Percentiles rank a stretch among this genome's conserved stretches.
Conservation (phyloP, 1,284 basidiomycete species). For the Cryptococcus sp. region DNA sequence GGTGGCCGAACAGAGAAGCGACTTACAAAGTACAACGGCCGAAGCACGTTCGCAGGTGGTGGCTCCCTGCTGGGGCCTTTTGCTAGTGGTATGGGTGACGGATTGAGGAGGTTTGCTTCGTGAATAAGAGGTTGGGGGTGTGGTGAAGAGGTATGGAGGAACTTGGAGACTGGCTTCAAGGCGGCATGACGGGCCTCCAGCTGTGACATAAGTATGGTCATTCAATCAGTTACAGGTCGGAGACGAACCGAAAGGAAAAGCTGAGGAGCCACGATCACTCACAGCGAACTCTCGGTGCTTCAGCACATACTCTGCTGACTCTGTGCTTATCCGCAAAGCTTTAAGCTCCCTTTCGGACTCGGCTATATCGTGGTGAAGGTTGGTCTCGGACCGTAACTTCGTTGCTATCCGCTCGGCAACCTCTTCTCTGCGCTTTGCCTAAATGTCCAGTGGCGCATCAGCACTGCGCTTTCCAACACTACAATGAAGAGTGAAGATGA, state of each 20-base stretch:
- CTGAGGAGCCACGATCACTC: constrained; percentile 14
- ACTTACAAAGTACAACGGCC: constrained; percentile 49
- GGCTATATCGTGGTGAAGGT: constrained; percentile 40
- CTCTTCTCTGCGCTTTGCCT: constrained; percentile 48
- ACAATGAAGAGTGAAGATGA: not conserved
- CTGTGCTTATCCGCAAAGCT: constrained; percentile 37
- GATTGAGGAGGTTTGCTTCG: constrained; percentile 29
- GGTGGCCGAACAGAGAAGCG: not conserved
- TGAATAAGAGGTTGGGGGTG: constrained; percentile 21
- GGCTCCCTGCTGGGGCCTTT: constrained; percentile 35
- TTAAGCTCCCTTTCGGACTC: constrained; percentile 46
- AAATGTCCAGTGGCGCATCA: not conserved
- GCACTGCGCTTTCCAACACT: not conserved
- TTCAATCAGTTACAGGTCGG: not conserved
- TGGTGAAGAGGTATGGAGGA: constrained; percentile 40
- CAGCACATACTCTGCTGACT: constrained; percentile 39
- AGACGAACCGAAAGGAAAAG: not conserved
- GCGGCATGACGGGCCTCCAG: constrained; percentile 39
- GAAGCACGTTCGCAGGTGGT: constrained; percentile 22
- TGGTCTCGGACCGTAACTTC: constrained; percentile 44
- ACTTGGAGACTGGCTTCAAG: constrained; percentile 36
- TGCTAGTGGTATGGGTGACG: constrained; percentile 40
- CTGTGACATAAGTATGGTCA: constrained; percentile 25
- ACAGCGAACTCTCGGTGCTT: constrained; percentile 47
- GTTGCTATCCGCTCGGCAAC: constrained; percentile 44